A percentile compares a stretch with the other conserved stretches of the same genome.
Evolutionary conservation across 768 basidiomycete species (phyloP).

Genomic region (Rhodocollybia butyracea): DNA sequence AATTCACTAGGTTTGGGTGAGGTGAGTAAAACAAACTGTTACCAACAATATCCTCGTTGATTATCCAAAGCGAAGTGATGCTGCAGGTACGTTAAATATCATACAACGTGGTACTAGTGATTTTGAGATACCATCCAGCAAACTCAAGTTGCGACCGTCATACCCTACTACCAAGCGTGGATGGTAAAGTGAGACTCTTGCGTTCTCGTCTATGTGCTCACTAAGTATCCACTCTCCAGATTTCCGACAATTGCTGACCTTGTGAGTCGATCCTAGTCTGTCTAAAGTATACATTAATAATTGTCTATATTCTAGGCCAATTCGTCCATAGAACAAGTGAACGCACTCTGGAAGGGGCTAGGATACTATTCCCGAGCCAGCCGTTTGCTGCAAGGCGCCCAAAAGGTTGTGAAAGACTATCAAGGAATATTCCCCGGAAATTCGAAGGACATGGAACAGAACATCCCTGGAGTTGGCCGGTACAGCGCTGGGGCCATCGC

Average conservation of each 20-base stretch:
- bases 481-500: slow-evolving; percentile 85
- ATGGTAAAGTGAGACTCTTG: slow-evolving; percentile 59
- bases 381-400: slow-evolving; percentile 78
- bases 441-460: slow-evolving; percentile 74
- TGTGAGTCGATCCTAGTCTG: slow-evolving; percentile 36
- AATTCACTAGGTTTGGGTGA: neutral
- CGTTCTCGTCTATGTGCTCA: neutral
- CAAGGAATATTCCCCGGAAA: slow-evolving; percentile 75
- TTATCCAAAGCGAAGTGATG: neutral
- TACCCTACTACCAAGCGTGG: slow-evolving; percentile 90
- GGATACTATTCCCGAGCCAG: slow-evolving; percentile 89
- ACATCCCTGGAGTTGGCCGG: slow-evolving; percentile 84
- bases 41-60: neutral
- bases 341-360: slow-evolving; percentile 86
- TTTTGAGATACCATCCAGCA: slow-evolving; percentile 79
- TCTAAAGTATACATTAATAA: slow-evolving; percentile 1
- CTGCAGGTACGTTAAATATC: neutral
- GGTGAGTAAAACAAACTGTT: neutral
- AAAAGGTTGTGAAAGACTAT: slow-evolving; percentile 67
- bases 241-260: slow-evolving; percentile 82
- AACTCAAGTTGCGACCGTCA: slow-evolving; percentile 91
- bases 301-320: slow-evolving; percentile 40
- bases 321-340: slow-evolving; percentile 80
- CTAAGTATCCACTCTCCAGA: slow-evolving; percentile 31
- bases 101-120: neutral